phyloP scores from a whole-genome alignment of 2,329 filamentous ascomycete species.

The Cordyceps fumosorosea region DNA sequence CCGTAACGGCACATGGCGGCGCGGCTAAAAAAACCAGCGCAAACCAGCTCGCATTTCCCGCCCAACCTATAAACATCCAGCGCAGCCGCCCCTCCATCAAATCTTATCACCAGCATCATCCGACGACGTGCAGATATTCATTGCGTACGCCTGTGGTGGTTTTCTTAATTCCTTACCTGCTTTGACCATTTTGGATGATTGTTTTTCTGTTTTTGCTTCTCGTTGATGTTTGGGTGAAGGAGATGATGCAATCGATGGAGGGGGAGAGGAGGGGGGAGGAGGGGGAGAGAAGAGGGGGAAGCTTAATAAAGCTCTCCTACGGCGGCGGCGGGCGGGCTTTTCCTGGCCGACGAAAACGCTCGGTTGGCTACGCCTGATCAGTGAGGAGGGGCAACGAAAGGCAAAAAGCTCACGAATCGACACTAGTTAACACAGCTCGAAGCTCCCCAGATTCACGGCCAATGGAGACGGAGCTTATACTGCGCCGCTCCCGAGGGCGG shows the following conservation, averaged over 20 bases:
- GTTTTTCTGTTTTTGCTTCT: constrained; percentile 23
- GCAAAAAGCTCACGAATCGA: not conserved
- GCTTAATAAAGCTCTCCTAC: constrained; percentile 7
- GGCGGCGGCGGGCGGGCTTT: not conserved
- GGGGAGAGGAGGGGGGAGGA: constrained; percentile 11
- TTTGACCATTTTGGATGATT: constrained; percentile 90
- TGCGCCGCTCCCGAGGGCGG: not conserved
- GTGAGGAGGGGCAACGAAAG: not conserved
- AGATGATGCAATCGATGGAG: constrained; percentile 13
- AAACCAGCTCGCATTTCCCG: constrained; percentile 42
- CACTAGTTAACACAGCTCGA: not conserved
- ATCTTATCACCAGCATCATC: not conserved
- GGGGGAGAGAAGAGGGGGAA: constrained; percentile 4
- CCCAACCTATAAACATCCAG: constrained; percentile 8
- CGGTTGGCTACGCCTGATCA: not conserved
- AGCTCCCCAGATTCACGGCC: not conserved
- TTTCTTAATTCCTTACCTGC: constrained; percentile 62
- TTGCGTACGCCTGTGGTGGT: not conserved
- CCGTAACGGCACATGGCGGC: not conserved
- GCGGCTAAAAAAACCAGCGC: constrained; percentile 50
- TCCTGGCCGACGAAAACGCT: not conserved
- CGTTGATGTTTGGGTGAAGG: constrained; percentile 12
- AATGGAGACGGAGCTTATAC: constrained; percentile 5
- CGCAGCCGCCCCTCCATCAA: constrained; percentile 4
- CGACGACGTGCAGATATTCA: not conserved